Evolutionary conservation across 805 yeast genomes (phyloP), one percentile per base, ranked within the genome.

Genomic region (Ogataea sp.): DNA sequence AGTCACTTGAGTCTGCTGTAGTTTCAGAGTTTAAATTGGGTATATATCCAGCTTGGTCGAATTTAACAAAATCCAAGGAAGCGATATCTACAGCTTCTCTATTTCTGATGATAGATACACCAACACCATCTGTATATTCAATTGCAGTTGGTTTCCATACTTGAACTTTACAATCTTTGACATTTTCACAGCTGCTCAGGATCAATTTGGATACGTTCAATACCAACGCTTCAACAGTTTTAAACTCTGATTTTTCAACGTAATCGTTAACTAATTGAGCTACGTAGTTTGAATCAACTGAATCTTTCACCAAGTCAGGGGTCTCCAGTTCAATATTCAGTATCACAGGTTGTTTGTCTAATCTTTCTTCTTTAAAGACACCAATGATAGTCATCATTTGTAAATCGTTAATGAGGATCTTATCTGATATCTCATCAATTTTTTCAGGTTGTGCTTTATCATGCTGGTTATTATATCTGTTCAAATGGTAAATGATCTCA

Each of bases 191-290:
- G 3, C 6, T 3, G 3, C 24, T 38, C 15, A 51, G 44, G 5
- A 61, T 48, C 6, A 66, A 36, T 15, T 58, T 50, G 3, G 86
- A 80, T 21, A 86, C 81, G 10, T 78, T 73, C 43, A 78, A 73
- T 3, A 85, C 95, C 35, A 93, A 68, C 0, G 97, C 96, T 56
- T 93, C 99, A 1, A 93, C 94, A 0, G 99, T 93, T 52, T 85
- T 82, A 64, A 86, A 93, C 45, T 78, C 77, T 2, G 95, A 73
- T n/a, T 53, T 55, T 51, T 84, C 95, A n/a, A 87, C 83, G 50
- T 79, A 84, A 0, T 52, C 51, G 0, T 71, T 65, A 4, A 83
- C 69, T 2, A 57, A 62, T 21, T 73, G 72, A 18, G 80, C 71
- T 13, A 73, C 49, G 3, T 51, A 43, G 39, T 64, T 62, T 32